Evolutionary conservation across 1,139 yeast species (phyloP), one percentile per base, ranked within the genome.

Genomic region (Zygosaccharomyces sapae): DNA sequence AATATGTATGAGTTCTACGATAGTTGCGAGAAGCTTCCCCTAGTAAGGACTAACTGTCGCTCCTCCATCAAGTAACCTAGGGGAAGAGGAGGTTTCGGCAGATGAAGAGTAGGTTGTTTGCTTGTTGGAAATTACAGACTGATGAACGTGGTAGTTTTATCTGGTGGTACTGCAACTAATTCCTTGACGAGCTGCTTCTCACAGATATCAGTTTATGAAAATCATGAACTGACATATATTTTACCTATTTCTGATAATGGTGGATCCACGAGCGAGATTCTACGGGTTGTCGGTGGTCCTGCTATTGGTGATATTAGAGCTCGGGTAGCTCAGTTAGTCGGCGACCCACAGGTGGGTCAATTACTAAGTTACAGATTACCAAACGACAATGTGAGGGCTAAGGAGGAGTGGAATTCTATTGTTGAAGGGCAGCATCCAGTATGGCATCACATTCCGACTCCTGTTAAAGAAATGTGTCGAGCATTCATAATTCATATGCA

Each of bases 221-320:
- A 45, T 4, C 41, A 49, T 25, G 57, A 63, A 24, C 70, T 85
- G 10, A 71, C 84, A 1, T 89, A 85, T 56, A 73, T 89, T 1
- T 69, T 90, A 35, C 97, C 97, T 0, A 80, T 90, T 9, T 83
- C 88, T 47, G 97, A 90, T 63, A 90, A 90, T 62, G 97, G 97
- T 20, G 97, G 97, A 1, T 88, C 96, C 1, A 88, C 97, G 0
- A 84, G 95, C 25, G 97, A 90, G 67, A 76, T 90, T 31, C 75
- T 89, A n/a, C 70, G 97, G 12, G 89, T 89, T 1, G 74, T 90
- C 18, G 96, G 96, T 1, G 97, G 97, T 0, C 96, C 96, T 1
- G 97, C 97, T 0, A 87, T 90, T 48, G 97, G 97, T 1, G 97
- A 90, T 61, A 75, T 90, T 4, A 70, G 97, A 42, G 87, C 96